Percentiles rank a stretch among this genome's conserved stretches.
phyloP scores from a whole-genome alignment of 139 green algal species.

The Dunaliella primolecta region DNA sequence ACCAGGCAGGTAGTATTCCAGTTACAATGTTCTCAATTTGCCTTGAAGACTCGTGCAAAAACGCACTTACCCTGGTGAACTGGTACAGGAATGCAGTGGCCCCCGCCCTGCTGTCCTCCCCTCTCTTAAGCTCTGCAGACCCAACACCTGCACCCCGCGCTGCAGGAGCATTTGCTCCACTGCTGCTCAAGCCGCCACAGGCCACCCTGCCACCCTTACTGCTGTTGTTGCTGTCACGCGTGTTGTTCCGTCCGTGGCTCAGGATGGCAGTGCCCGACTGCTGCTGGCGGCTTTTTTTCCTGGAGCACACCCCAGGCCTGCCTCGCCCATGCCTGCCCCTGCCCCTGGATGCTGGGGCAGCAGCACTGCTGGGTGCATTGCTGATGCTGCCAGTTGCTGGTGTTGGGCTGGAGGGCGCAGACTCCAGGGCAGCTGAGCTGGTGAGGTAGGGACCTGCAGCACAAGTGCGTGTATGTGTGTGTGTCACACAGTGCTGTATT shows the following conservation, averaged over 20 bases:
- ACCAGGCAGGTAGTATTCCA: no score
- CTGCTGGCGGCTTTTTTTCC: not conserved
- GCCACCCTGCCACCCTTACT: not conserved
- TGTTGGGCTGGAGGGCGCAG: not conserved
- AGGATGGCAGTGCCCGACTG: no score
- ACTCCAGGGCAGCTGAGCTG: not conserved
- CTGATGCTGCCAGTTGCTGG: not conserved
- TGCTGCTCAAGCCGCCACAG: not conserved
- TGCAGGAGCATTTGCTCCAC: not conserved
- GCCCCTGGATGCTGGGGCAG: not conserved
- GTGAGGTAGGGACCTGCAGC: constrained; percentile 1
- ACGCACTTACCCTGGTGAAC: not conserved
- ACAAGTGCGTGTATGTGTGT: constrained; percentile 8
- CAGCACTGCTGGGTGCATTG: not conserved
- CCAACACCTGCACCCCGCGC: not conserved
- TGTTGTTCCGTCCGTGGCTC: no score
- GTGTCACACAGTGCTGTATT: no score
- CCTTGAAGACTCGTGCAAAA: no score
- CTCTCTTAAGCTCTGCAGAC: not conserved
- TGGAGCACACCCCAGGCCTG: not conserved
- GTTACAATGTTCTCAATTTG: no score
- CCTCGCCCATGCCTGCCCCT: not conserved
- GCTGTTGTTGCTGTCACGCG: not conserved
- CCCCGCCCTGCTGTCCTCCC: not conserved
- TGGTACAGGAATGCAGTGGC: not conserved